Evolutionary conservation across 768 basidiomycete species (phyloP), one percentile per base, ranked within the genome.

Genomic region (Candolleomyces eurysporus): DNA sequence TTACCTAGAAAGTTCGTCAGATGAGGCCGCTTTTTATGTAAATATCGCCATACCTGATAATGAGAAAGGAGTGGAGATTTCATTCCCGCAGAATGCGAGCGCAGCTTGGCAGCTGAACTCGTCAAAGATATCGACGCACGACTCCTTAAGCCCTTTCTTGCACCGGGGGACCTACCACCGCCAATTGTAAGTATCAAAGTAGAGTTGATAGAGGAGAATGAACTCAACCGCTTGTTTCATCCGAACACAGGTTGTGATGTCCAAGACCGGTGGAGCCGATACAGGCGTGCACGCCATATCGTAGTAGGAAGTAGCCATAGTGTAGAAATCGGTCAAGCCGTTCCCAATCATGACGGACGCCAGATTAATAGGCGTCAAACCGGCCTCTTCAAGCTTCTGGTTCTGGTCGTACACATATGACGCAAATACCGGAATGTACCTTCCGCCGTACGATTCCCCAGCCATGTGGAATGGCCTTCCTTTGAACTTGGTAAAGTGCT

Each of bases 361-460:
- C 5, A 94, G 76, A 69, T 92, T 92, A 64, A 93, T 66, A 64
- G 78, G 66, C 72, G 81, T 62, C 79, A 88, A 16, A 69, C 81
- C 88, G 10, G 76, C 83, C n/a, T 79, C 71, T 45, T 77, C 71
- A 10, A 89, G 76, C 31, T 76, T 69, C 51, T 72, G 66, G 70
- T 94, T 93, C 65, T 88, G 84, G 72, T 94, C 92, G 53, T 87
- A 83, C 11, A 94, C 85, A 36, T 87, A 86, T 16, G 89, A 81
- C 0, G 91, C 92, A 63, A 94, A 94, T 1, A 89, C 75, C 0
- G 88, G 89, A 1, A 91, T 75, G 66, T 90, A 89, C 11, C 86
- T 83, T 5, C 89, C 91, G 1, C 84, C 91, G 64, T 92, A 93
- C 0, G 89, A 92, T 72, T 93, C 91, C 13, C 91, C 86, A 2